Conservation (phyloP, 306 rosid genomes). For the Malus domestica region ASM211411v1 NC_041804.1:8523001-8523500, state of each 20-base stretch:
- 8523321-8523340: slow-evolving; percentile 84
- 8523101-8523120: slow-evolving; percentile 19
- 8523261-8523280: slow-evolving; percentile 83
- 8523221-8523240: slow-evolving; percentile 83
- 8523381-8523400: slow-evolving; percentile 77
- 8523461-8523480: neutral
- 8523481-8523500: neutral
- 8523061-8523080: slow-evolving; percentile 40
- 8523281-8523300: slow-evolving; percentile 80
- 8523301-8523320: slow-evolving; percentile 88
- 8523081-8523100: slow-evolving; percentile 18
- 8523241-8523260: slow-evolving; percentile 89
- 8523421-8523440: slow-evolving; percentile 72
- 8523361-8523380: slow-evolving; percentile 80
- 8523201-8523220: slow-evolving; percentile 93
- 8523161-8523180: slow-evolving; percentile 72
- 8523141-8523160: slow-evolving; percentile 83
- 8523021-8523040: slow-evolving; percentile 23
- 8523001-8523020: slow-evolving; percentile 57
- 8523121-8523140: slow-evolving; percentile 74
- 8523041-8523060: slow-evolving; percentile 18
- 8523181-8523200: slow-evolving; percentile 87
- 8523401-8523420: slow-evolving; percentile 75
- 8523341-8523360: slow-evolving; percentile 89
- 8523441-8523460: neutral